Evolutionary conservation across 2,329 filamentous ascomycete genomes (phyloP).

Genomic region (Sporothrix pseudoabietina): DNA sequence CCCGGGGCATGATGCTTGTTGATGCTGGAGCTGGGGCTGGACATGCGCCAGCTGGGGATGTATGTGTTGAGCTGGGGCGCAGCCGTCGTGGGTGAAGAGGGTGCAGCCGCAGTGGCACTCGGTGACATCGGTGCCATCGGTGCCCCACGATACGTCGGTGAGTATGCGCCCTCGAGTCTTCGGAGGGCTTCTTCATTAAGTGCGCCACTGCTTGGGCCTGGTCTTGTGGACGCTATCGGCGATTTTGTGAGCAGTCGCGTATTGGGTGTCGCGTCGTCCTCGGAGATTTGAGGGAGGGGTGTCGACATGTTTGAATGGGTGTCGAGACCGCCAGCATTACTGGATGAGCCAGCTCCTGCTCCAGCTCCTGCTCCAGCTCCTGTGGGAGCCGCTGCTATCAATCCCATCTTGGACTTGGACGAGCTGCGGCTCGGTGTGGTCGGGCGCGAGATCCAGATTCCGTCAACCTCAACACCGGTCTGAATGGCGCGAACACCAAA

Average conservation of each 20-base stretch:
- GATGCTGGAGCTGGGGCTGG: constrained; percentile 23
- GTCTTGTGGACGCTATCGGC: background rate
- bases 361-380: background rate
- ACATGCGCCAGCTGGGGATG: constrained; percentile 30
- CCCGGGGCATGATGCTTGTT: background rate
- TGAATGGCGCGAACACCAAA: constrained; percentile 87
- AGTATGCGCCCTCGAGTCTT: constrained; percentile 37
- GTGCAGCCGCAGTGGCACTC: background rate
- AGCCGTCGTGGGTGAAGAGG: background rate
- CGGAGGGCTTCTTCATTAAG: constrained; percentile 39
- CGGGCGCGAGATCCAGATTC: constrained; percentile 72
- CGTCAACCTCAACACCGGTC: constrained; percentile 79
- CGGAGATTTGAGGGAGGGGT: constrained; percentile 35
- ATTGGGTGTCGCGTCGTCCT: constrained; percentile 25
- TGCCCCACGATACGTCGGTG: constrained; percentile 11
- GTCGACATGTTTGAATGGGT: constrained; percentile 29
- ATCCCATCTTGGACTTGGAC: constrained; percentile 32
- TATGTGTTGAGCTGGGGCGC: constrained; percentile 28
- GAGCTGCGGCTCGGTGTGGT: constrained; percentile 44
- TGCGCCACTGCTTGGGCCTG: background rate
- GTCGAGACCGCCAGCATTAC: background rate
- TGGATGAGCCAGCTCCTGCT: background rate
- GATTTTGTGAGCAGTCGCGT: background rate
- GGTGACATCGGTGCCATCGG: background rate
- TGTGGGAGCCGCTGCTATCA: background rate